Conservation (phyloP, 352 stramenopile species). For the Phytophthora tentaculata region DNA sequence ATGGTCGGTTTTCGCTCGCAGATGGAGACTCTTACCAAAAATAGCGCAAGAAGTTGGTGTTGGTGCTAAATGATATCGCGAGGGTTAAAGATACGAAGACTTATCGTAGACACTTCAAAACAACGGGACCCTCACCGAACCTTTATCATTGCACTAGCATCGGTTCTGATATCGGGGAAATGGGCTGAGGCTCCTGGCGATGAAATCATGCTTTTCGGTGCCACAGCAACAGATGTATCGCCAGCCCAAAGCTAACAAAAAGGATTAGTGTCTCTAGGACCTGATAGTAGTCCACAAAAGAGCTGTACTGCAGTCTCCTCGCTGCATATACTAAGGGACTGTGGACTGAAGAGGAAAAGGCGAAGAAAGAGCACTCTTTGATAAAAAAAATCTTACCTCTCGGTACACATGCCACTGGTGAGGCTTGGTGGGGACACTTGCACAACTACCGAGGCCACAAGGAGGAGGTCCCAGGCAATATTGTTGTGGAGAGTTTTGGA, state of each 20-base stretch:
- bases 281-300: slow-evolving; percentile 6
- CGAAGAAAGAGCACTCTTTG: not conserved
- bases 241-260: not conserved
- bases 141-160: slow-evolving; percentile 18
- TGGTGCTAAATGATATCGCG: slow-evolving; percentile 18
- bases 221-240: not conserved
- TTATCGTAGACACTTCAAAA: slow-evolving; percentile 5
- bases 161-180: slow-evolving; percentile 16
- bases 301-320: slow-evolving; percentile 7
- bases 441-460: not conserved
- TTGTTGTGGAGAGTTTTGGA: not conserved
- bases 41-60: slow-evolving; percentile 21
- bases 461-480: not conserved
- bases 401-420: not conserved
- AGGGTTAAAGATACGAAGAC: slow-evolving; percentile 10
- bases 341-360: slow-evolving; percentile 4
- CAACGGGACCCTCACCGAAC: too few relatives aligned
- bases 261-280: not conserved
- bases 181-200: slow-evolving; percentile 11
- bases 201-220: too few relatives aligned
- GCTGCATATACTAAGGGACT: too few relatives aligned
- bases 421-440: not conserved
- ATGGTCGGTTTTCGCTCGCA: slow-evolving; percentile 9
- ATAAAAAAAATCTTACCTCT: not conserved
- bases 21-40: slow-evolving; percentile 17